A percentile compares a stretch with the other conserved stretches of the same genome.
Evolutionary conservation across 148 eudicot genomes (phyloP).

Genomic region (Mesembryanthemum crystallinum): DNA sequence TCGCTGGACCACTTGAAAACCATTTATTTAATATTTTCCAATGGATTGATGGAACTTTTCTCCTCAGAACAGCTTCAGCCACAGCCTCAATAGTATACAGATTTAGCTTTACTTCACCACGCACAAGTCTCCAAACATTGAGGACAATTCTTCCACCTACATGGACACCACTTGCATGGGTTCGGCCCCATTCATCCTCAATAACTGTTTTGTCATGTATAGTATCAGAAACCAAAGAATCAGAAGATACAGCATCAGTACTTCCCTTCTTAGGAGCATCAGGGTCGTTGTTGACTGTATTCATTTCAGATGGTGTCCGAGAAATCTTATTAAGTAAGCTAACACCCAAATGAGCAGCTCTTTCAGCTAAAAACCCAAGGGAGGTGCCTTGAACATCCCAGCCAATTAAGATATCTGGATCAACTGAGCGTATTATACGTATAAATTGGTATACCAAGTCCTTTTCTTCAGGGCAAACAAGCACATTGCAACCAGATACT

Average conservation of each 20-base stretch:
- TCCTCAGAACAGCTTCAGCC: slow-evolving; percentile 78
- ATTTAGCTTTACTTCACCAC: slow-evolving; percentile 75
- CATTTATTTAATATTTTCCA: slow-evolving; percentile 60
- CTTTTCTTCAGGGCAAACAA: slow-evolving; percentile 56
- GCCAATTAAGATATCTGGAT: slow-evolving; percentile 88
- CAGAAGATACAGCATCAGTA: slow-evolving; percentile 38
- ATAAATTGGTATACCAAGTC: slow-evolving; percentile 56
- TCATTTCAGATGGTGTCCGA: slow-evolving; percentile 59
- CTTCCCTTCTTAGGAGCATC: slow-evolving; percentile 37
- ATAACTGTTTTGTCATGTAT: slow-evolving; percentile 50
- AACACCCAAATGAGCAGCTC: slow-evolving; percentile 71
- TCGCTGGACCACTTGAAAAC: slow-evolving; percentile 83
- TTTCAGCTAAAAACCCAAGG: slow-evolving; percentile 90
- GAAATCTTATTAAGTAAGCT: slow-evolving; percentile 72
- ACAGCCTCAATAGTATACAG: slow-evolving; percentile 88
- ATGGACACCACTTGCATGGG: slow-evolving; percentile 94
- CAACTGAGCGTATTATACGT: slow-evolving; percentile 39
- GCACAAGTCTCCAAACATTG: slow-evolving; percentile 87
- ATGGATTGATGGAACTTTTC: slow-evolving; percentile 64
- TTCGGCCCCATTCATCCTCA: slow-evolving; percentile 98
- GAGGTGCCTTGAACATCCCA: slow-evolving; percentile 96
- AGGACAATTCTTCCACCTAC: slow-evolving; percentile 90
- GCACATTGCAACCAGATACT: slow-evolving; percentile 46
- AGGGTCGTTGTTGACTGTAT: slow-evolving; percentile 33
- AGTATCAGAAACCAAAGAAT: slow-evolving; percentile 48